Evolutionary conservation across 116 monocot species (phyloP), one percentile per base, ranked within the genome.

Genomic region (Zostera marina): DNA sequence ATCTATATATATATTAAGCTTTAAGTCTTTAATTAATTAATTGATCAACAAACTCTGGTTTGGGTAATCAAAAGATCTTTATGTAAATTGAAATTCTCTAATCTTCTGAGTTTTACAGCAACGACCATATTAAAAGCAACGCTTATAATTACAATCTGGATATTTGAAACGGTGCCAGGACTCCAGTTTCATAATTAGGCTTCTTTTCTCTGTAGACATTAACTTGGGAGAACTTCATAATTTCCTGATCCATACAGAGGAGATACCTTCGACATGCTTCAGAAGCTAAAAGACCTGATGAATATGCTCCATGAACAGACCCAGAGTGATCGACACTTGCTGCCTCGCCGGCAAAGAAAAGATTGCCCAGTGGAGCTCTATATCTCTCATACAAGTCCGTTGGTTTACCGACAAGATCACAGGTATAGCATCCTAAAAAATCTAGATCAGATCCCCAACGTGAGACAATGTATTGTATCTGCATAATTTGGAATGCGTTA

Each of bases 261-360:
- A 94, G 74, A 49, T 54, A 69, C 86, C 72, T 82, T 66, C 61
- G 71, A 70, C 82, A 91, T 22, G 72, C 77, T 53, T 91, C 80
- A 9, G 91, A 85, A 57, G 91, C 82, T 1, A 62, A 23, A 9
- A 86, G 64, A 16, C 91, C 91, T 0, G 91, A 67, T 1, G 86
- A 75, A 54, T 73, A 92, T 15, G 91, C 86, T 16, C 86, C 91
- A 55, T 92, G 91, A 3, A 92, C 86, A 5, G 91, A 75, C 1
- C 91, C 91, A 12, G 91, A 77, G 67, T 82, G 82, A 41, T 80
- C 83, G 0, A 80, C 54, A 20, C 91, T 77, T 5, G 91, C 74
- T 9, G 91, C 86, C 69, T 92, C 91, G 13, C 91, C 91, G n/a
- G 91, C 91, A 59, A 92, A 92, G 60, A 66, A 92, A 26, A 92